These are phyloP conservation scores for Umbelopsis sp. DNA, from an alignment of 192 early-diverging fungal genomes.

Conservation along the genomic window DNA sequence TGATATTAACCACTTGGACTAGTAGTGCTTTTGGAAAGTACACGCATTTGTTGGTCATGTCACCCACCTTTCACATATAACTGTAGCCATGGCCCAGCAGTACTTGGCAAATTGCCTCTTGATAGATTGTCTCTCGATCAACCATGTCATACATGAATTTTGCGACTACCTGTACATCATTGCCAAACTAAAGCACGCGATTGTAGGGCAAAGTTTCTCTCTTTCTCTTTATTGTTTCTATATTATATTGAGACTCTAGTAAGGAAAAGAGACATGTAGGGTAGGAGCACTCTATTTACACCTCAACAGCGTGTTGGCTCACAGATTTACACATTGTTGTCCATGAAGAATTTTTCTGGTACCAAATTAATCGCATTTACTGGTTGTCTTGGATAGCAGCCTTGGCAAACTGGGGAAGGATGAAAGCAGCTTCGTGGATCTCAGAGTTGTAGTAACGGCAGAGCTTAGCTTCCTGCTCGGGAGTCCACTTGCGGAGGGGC, in stretches of 20 bases:
- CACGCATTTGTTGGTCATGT: too few relatives aligned
- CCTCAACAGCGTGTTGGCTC: conserved; percentile 19
- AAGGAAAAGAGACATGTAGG: background rate
- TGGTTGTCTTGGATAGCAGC: conserved; percentile 35
- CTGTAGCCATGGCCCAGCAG: too few relatives aligned
- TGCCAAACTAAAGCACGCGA: background rate
- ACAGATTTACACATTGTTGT: conserved; percentile 5
- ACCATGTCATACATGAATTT: too few relatives aligned
- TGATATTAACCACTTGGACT: too few relatives aligned
- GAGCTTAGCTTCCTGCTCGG: conserved; percentile 79
- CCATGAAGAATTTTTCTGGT: background rate
- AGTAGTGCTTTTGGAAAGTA: too few relatives aligned
- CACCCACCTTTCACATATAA: too few relatives aligned
- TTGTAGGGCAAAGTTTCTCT: conserved; percentile 3
- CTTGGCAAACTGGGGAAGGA: conserved; percentile 91
- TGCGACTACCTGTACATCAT: too few relatives aligned
- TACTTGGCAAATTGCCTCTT: too few relatives aligned
- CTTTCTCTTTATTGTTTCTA: conserved; percentile 1
- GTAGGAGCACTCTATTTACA: conserved; percentile 22
- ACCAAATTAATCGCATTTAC: conserved; percentile 20
- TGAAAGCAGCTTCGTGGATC: conserved; percentile 90
- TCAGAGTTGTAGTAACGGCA: conserved; percentile 95
- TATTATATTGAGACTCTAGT: background rate
- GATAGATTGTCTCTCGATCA: too few relatives aligned
- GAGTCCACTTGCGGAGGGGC: conserved; percentile 76